Evolutionary conservation across 441 rosid genomes (phyloP).

Genomic region (Francoa sonchifolia): DNA sequence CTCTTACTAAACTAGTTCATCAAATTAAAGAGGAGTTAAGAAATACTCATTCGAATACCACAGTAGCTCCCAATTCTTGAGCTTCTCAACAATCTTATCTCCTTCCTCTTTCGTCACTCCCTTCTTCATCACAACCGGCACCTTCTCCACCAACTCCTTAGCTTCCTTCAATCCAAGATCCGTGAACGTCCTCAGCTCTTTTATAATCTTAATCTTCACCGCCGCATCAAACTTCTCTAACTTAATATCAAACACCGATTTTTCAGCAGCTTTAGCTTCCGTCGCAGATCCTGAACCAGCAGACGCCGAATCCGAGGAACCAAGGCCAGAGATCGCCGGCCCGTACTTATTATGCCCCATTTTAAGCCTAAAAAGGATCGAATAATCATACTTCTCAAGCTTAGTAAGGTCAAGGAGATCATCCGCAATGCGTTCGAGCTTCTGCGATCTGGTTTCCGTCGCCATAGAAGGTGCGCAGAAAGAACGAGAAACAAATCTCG

Average conservation of each 20-base stretch:
- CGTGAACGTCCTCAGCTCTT: conserved; percentile 56
- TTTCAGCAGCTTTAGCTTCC: conserved; percentile 48
- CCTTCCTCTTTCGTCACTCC: conserved; percentile 83
- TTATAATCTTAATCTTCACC: conserved; percentile 54
- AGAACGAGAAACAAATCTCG: conserved; percentile 4
- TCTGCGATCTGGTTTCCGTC: conserved; percentile 26
- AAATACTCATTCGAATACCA: too few relatives aligned
- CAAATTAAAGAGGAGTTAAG: too few relatives aligned
- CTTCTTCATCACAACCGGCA: conserved; percentile 41
- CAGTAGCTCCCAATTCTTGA: not conserved
- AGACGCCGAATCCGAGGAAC: conserved; percentile 26
- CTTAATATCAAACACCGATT: conserved; percentile 59
- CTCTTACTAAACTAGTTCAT: too few relatives aligned
- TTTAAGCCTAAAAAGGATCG: conserved; percentile 40
- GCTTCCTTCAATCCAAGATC: conserved; percentile 64
- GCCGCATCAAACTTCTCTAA: conserved; percentile 58
- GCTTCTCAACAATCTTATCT: too few relatives aligned
- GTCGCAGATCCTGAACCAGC: conserved; percentile 20
- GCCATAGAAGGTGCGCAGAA: conserved; percentile 13
- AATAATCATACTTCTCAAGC: conserved; percentile 43
- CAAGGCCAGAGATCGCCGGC: conserved; percentile 26
- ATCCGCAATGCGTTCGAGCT: conserved; percentile 55
- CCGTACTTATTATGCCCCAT: conserved; percentile 42
- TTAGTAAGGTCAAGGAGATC: conserved; percentile 37
- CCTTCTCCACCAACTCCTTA: conserved; percentile 69